These are phyloP conservation scores for Tulasnella sp. DNA, from an alignment of 768 basidiomycete genomes.

Conservation along the genomic window DNA sequence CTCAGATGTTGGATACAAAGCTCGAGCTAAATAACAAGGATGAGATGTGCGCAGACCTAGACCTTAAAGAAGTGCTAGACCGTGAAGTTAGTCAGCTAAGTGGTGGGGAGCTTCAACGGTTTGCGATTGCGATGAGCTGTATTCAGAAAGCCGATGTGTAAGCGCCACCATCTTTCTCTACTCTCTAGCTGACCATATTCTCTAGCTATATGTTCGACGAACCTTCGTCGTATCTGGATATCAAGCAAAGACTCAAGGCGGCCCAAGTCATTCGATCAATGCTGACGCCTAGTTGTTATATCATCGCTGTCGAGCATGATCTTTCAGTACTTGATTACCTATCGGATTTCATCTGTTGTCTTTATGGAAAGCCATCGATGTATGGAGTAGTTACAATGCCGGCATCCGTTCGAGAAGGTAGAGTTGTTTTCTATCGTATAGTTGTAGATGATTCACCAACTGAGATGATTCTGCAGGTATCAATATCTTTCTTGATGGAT, in stretches of 20 bases:
- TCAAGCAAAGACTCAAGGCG: constrained; percentile 88
- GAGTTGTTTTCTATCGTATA: too few species aligned
- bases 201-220: constrained; percentile 97
- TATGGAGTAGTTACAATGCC: constrained; percentile 99
- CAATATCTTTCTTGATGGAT: constrained; percentile 98
- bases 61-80: constrained; percentile 72
- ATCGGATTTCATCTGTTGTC: constrained; percentile 94
- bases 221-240: constrained; percentile 94
- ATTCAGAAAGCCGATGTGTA: constrained; percentile 93
- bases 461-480: constrained; percentile 45
- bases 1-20: constrained; percentile 86
- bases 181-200: not conserved
- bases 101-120: constrained; percentile 94
- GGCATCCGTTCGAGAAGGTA: constrained; percentile 92
- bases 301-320: constrained; percentile 98
- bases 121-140: constrained; percentile 95
- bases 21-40: constrained; percentile 81
- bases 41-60: constrained; percentile 70
- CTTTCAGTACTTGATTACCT: constrained; percentile 95
- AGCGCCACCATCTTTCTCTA: constrained; percentile 22
- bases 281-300: constrained; percentile 72
- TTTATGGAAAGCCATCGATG: constrained; percentile 95
- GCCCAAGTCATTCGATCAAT: constrained; percentile 89
- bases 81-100: constrained; percentile 78
- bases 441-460: constrained; percentile 5